phyloP scores from a whole-genome alignment of 2,329 filamentous ascomycete species.

The Fusarium beomiforme region DNA sequence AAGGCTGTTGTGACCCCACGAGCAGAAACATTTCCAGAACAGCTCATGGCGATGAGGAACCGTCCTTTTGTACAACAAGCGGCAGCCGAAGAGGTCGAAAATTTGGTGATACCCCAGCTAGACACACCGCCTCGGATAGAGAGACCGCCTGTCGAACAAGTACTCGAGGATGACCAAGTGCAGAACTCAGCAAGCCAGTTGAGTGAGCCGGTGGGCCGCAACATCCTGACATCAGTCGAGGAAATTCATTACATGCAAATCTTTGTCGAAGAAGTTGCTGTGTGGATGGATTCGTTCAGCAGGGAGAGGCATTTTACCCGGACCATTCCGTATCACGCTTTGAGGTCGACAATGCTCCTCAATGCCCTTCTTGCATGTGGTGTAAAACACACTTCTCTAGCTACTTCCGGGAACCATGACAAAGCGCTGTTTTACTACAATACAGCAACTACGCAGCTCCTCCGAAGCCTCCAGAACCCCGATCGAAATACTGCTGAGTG shows the following conservation, averaged over 20 bases:
- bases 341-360: constrained; percentile 86
- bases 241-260: constrained; percentile 91
- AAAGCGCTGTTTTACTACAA: constrained; percentile 87
- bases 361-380: constrained; percentile 92
- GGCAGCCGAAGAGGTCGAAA: constrained; percentile 52
- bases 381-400: constrained; percentile 79
- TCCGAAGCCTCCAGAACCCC: constrained; percentile 82
- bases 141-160: not conserved
- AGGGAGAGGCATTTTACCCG: constrained; percentile 86
- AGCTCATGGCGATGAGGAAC: constrained; percentile 21
- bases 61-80: constrained; percentile 28
- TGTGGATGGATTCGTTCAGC: constrained; percentile 96
- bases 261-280: constrained; percentile 87
- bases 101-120: constrained; percentile 50
- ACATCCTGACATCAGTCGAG: constrained; percentile 77
- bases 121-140: constrained; percentile 37
- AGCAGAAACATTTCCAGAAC: constrained; percentile 16
- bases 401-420: constrained; percentile 77
- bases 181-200: not conserved
- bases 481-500: constrained; percentile 86
- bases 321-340: constrained; percentile 82
- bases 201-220: constrained; percentile 49
- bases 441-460: constrained; percentile 80
- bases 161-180: not conserved
- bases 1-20: constrained; percentile 26